phyloP scores from a whole-genome alignment of 192 early-diverging fungal species.

The Entomortierella beljakovae region DNA sequence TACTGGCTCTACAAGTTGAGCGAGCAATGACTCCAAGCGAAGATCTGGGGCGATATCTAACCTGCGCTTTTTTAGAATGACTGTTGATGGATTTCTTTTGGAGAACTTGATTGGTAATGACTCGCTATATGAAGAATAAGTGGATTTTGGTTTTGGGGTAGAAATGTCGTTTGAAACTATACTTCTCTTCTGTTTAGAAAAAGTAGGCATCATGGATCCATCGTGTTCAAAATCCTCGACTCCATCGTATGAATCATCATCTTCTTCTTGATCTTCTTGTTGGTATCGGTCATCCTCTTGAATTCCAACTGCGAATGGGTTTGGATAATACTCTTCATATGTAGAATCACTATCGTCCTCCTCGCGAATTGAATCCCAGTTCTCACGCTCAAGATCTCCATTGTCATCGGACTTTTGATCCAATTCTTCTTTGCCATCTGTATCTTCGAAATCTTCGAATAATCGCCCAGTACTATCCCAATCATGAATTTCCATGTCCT shows the following conservation, averaged over 20 bases:
- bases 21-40: slow-evolving; percentile 28
- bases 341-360: neutral
- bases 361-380: slow-evolving; percentile 3
- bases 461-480: slow-evolving; percentile 31
- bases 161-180: neutral
- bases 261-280: neutral
- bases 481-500: slow-evolving; percentile 33
- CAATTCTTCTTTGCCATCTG: neutral
- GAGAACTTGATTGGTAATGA: neutral
- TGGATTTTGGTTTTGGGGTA: neutral
- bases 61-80: slow-evolving; percentile 6
- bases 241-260: slow-evolving; percentile 9
- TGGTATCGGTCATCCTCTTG: neutral
- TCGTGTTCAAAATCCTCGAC: slow-evolving; percentile 7
- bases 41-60: slow-evolving; percentile 20
- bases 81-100: neutral
- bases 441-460: slow-evolving; percentile 31
- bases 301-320: neutral
- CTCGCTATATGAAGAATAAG: neutral
- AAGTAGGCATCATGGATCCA: neutral
- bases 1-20: slow-evolving; percentile 37
- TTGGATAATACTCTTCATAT: neutral
- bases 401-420: neutral
- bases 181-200: slow-evolving; percentile 19
- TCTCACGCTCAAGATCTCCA: neutral